Evolutionary conservation across 78 protist species (phyloP), one percentile per base, ranked within the genome.

Genomic region (Blattamonas nauphoetae): DNA sequence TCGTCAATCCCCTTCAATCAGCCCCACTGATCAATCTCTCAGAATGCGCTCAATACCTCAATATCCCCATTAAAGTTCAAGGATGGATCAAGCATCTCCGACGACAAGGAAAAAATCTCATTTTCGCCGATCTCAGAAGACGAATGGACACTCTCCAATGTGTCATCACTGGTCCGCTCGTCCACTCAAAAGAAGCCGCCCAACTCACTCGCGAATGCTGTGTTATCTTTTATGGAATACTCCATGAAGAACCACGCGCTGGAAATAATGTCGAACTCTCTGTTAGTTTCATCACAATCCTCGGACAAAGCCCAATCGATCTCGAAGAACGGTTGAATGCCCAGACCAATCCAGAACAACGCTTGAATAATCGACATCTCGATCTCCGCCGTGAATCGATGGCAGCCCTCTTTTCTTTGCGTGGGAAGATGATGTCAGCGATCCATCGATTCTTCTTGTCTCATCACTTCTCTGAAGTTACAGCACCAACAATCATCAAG

Each of bases 401-500:
- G n/a, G n/a, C n/a, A n/a, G n/a, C n/a, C n/a, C n/a, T n/a, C n/a
- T n/a, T n/a, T n/a, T n/a, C n/a, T n/a, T n/a, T n/a, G n/a, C n/a
- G n/a, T n/a, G n/a, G n/a, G n/a, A n/a, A n/a, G 64, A 46, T 46
- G 64, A 5, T 46, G 35, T 46, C 6, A 21, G 64, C 5, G 64
- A 5, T 46, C 64, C 64, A 6, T 6, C 5, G 6, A 6, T 46
- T 46, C 64, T 46, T 46, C 64, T 87, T n/a, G 55, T 79, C 33
- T 3, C 45, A 71, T 29, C 88, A 89, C 21, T 94, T 90, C 79
- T 3, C 84, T 84, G 99, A 97, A 84, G 95, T 97, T 41, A 89
- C 86, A 33, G 96, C 98, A 42, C 99, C 98, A 63, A 95, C 98
- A 5, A 88, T 97, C 0, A 98, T 97, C 35, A 95, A 97, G 92